Base-by-base conservation (phyloP, 2,329 filamentous ascomycete genomes). In the Fusarium mexicanum region DNA sequence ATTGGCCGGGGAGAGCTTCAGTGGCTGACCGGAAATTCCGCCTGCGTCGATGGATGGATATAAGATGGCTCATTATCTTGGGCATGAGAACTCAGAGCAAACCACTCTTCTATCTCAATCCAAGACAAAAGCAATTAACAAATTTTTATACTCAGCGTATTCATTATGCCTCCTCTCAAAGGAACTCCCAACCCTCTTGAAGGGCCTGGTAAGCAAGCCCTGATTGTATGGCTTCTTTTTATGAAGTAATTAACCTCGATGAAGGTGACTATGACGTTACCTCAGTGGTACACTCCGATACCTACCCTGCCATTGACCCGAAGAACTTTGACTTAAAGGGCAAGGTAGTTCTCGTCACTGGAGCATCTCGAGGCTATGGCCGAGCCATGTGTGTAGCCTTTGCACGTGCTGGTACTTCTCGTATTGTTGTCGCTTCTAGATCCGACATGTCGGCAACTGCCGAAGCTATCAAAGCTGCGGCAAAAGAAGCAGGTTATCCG, bases 331-430 rank as follows among this genome's bases (percentile, higher is more conserved):
- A 63, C 13, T 10, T 69, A 0, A 50, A 69, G 24, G 64, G 22
- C 6, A 69, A 69, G 14, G 33, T 58, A 20, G 31, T 69, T 24
- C 47, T 69, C 18, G 47, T 69, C 7, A 69, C 64, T 11, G 66
- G 66, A 17, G 64, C 66, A 44, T 69, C 66, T 9, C 64, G 66
- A 38, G 64, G 66, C 3, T 69, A 48, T 40, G 66, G 66, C 8
- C 37, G 47, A 38, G 66, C 64, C 8, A 69, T 69, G 66, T 69
- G 66, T 17, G 55, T 7, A 8, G 59, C 47, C 8, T 69, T 69
- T 18, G 55, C 66, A 13, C 31, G 33, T 4, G 55, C 66, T 14
- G 66, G 66, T 18, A 33, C 64, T 3, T 68, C 66, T 29, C 64
- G 46, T 10, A 17, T 69, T 1, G 38, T 55, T 10, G 40, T 55